Base-by-base conservation (phyloP, 2,329 filamentous ascomycete genomes). In the Aureobasidium sp. region DNA sequence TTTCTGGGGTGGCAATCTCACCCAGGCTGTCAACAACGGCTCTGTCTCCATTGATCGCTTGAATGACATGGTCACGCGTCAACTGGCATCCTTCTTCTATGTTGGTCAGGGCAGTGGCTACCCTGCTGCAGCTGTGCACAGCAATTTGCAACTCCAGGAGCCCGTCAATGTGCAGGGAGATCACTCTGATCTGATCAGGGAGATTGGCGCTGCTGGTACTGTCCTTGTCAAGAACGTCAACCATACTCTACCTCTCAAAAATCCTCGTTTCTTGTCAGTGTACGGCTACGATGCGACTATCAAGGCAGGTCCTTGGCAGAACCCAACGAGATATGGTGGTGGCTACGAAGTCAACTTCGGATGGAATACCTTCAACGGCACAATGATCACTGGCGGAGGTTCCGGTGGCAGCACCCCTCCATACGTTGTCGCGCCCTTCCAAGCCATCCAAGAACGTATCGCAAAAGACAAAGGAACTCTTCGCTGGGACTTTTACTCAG, bases 221-320 rank as follows among this genome's bases (percentile, higher is more conserved):
- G 84, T 83, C 0, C 68, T 86, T 32, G 72, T 86, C 37, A 93
- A 92, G 73, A 84, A 88, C 62, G 80, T 80, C 23, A 80, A 83
- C 55, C 77, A 84, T 2, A 76, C 78, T 1, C 64, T 86, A 4
- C 83, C 83, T 0, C 70, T 85, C 2, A 68, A 79, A 20, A 79
- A 78, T 27, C 73, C 75, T 6, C 69, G 70, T 5, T 75, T 72
- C 61, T 63, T 77, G 8, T 71, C 69, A 50, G 68, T 77, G 26
- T 76, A 75, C 58, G 74, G 75, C 5, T 76, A 76, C 37, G 74
- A 76, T 61, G 74, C 75, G 1, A 68, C 69, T 36, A 66, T 73
- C 15, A 73, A 73, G 58, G 67, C 67, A 1, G 23, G 68, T 68
- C 9, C 51, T 10, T 73, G 71, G 71, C 67, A 71, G 37, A 73